Evolutionary conservation across 164 flowering plant genomes (phyloP).

Genomic region (Vitis amurensis): DNA sequence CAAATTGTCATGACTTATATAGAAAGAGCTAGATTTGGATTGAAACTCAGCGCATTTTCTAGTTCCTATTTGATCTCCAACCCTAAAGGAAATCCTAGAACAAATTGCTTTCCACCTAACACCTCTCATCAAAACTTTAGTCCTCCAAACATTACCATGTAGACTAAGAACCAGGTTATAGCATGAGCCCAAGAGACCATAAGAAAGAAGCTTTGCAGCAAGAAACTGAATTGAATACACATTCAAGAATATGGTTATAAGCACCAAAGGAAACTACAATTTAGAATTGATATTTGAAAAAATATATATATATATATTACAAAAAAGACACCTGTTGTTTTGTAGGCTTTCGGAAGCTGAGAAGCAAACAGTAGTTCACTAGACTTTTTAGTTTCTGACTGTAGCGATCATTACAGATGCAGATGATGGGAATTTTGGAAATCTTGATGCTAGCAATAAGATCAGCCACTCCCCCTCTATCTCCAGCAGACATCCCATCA

Average conservation of each 20-base stretch:
- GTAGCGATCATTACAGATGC: slow-evolving; percentile 97
- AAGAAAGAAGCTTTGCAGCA: background rate
- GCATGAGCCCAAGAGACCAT: too few species aligned
- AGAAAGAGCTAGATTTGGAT: too few species aligned
- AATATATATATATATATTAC: background rate
- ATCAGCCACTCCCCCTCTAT: slow-evolving; percentile 97
- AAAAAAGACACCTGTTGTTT: slow-evolving; percentile 75
- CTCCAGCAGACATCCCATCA: slow-evolving; percentile 99
- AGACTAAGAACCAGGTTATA: too few species aligned
- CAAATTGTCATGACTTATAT: too few species aligned
- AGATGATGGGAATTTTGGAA: slow-evolving; percentile 91
- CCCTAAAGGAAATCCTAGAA: too few species aligned
- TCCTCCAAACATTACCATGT: too few species aligned
- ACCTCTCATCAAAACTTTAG: too few species aligned
- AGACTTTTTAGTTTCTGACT: slow-evolving; percentile 95
- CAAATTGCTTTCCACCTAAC: too few species aligned
- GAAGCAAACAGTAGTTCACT: slow-evolving; percentile 77
- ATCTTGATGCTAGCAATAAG: slow-evolving; percentile 93
- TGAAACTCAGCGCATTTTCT: too few species aligned
- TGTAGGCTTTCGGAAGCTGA: slow-evolving; percentile 88
- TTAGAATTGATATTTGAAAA: too few species aligned
- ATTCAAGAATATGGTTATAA: background rate
- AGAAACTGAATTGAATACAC: background rate
- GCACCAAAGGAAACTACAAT: too few species aligned
- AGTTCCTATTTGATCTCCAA: too few species aligned